Conservation (phyloP, 83 land plant genomes). For the Diphasiastrum complanatum region DNA sequence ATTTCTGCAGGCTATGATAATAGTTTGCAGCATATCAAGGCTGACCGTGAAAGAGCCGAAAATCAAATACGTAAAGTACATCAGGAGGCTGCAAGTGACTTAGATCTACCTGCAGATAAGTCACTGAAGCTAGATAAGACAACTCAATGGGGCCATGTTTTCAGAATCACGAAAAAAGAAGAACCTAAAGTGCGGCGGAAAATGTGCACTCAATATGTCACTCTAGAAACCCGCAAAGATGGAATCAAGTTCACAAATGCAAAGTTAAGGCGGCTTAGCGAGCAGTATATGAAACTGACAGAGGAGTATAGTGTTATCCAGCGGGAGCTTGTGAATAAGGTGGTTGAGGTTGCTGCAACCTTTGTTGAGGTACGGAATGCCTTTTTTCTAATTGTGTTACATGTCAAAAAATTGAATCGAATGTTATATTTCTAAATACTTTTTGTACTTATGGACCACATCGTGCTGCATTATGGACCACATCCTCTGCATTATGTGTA, state of each 20-base stretch:
- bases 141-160: constrained; percentile 90
- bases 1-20: constrained; percentile 76
- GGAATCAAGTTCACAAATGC: constrained; percentile 92
- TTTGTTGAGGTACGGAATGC: constrained; percentile 61
- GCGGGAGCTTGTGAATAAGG: constrained; percentile 64
- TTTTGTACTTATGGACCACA: no score
- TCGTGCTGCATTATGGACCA: no score
- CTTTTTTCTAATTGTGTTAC: no score
- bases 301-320: constrained; percentile 68
- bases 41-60: constrained; percentile 60
- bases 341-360: constrained; percentile 71
- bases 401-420: no score
- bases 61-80: constrained; percentile 62
- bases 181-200: constrained; percentile 90
- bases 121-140: constrained; percentile 79
- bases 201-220: constrained; percentile 58
- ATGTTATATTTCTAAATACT: no score
- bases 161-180: constrained; percentile 96
- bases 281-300: constrained; percentile 56
- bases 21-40: constrained; percentile 47
- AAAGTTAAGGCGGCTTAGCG: constrained; percentile 83
- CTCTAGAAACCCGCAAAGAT: constrained; percentile 94
- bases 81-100: constrained; percentile 66
- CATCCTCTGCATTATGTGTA: no score
- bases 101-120: constrained; percentile 86